phyloP scores from a whole-genome alignment of 805 yeast species.

The Nakazawaea ambrosiae region DNA sequence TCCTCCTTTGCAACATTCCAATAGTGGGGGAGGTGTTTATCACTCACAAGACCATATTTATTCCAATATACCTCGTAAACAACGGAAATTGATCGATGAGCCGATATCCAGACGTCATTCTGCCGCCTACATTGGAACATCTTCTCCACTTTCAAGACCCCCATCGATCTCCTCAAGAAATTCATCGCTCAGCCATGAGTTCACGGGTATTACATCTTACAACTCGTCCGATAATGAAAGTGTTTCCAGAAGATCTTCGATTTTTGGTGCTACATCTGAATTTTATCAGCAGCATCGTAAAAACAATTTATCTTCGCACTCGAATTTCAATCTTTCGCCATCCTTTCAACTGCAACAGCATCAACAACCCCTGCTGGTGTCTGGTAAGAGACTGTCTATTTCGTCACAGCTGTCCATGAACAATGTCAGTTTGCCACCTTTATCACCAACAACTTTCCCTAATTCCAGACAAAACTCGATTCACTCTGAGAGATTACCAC shows the following conservation, averaged over 20 bases:
- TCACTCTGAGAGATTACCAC: slow-evolving; percentile 9
- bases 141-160: slow-evolving; percentile 23
- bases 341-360: slow-evolving; percentile 5
- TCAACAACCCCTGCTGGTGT: background rate
- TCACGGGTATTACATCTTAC: slow-evolving; percentile 19
- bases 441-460: slow-evolving; percentile 9
- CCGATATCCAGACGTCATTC: slow-evolving; percentile 9
- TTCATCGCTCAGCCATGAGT: slow-evolving; percentile 24
- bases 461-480: slow-evolving; percentile 8
- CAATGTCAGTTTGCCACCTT: slow-evolving; percentile 6
- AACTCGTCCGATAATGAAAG: slow-evolving; percentile 13
- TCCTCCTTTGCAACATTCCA: background rate
- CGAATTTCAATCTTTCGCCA: slow-evolving; percentile 8
- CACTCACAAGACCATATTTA: slow-evolving; percentile 5
- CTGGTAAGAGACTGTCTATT: slow-evolving; percentile 4
- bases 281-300: slow-evolving; percentile 5
- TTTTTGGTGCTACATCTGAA: slow-evolving; percentile 4
- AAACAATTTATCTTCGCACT: slow-evolving; percentile 8
- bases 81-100: slow-evolving; percentile 10
- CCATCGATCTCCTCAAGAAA: slow-evolving; percentile 21
- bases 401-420: slow-evolving; percentile 9
- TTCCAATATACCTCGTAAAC: slow-evolving; percentile 17
- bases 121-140: slow-evolving; percentile 5
- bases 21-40: background rate
- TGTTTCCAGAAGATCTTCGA: slow-evolving; percentile 21